Conservation (phyloP, 2,329 filamentous ascomycete genomes). For the Tolypocladium ovalisporum region DNA sequence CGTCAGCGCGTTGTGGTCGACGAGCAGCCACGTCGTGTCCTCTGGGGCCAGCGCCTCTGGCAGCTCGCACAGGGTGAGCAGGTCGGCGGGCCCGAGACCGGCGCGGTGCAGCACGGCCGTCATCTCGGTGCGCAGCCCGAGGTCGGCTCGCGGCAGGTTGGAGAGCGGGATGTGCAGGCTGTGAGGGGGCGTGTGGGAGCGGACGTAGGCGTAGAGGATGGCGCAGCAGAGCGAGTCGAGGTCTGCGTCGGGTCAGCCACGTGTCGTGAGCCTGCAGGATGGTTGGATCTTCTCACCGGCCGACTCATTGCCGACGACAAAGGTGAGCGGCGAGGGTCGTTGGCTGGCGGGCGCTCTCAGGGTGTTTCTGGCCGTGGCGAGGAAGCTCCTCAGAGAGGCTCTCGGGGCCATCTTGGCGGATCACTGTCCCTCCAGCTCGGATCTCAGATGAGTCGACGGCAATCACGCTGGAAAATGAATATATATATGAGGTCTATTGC, state of each 20-base stretch:
- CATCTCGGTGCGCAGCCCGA: slow-evolving; percentile 64
- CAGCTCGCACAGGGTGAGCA: slow-evolving; percentile 51
- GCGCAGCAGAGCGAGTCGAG: slow-evolving; percentile 72
- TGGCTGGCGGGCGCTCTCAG: slow-evolving; percentile 33
- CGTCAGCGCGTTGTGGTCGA: slow-evolving; percentile 69
- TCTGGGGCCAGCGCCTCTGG: slow-evolving; percentile 32
- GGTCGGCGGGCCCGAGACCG: slow-evolving; percentile 44
- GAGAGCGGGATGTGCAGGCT: slow-evolving; percentile 60
- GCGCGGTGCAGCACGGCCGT: slow-evolving; percentile 51
- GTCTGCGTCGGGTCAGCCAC: slow-evolving; percentile 35
- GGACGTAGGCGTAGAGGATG: slow-evolving; percentile 63
- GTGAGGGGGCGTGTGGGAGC: slow-evolving; percentile 44
- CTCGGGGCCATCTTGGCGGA: slow-evolving; percentile 16
- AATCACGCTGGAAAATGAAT: background rate
- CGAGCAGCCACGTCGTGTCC: slow-evolving; percentile 59
- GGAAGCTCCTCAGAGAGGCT: slow-evolving; percentile 36
- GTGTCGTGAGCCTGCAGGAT: background rate
- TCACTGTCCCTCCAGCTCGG: background rate
- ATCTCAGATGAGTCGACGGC: background rate
- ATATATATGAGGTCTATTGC: background rate
- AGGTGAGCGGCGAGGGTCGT: slow-evolving; percentile 37
- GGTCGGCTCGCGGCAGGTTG: slow-evolving; percentile 57
- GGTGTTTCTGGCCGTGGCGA: slow-evolving; percentile 36
- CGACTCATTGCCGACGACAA: slow-evolving; percentile 59
- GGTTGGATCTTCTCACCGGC: slow-evolving; percentile 35